Conservation (phyloP, 495 filamentous ascomycete genomes). For the Daldinia loculata region DNA sequence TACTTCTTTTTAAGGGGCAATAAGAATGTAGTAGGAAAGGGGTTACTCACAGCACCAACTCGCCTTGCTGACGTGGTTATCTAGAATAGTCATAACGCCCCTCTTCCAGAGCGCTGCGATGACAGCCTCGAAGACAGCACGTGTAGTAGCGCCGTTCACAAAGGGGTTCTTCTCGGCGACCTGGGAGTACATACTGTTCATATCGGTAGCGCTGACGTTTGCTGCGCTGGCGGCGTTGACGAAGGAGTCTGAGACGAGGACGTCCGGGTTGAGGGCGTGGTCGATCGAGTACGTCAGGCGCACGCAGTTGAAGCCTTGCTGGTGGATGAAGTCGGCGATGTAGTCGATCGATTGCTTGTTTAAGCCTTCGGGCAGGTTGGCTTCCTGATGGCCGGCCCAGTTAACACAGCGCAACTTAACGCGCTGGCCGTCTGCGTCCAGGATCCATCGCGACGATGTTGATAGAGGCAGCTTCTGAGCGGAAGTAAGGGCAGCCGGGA, state of each 20-base stretch:
- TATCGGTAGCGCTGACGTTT: constrained; percentile 42
- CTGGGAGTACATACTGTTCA: constrained; percentile 46
- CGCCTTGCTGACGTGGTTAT: constrained; percentile 61
- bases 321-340: constrained; percentile 54
- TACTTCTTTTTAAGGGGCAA: neutral
- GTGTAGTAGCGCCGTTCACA: constrained; percentile 45
- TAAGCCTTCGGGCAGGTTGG: constrained; percentile 60
- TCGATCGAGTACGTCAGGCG: constrained; percentile 63
- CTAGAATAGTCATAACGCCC: constrained; percentile 57
- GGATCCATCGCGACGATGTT: constrained; percentile 60
- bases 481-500: constrained; percentile 37
- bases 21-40: neutral
- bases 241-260: constrained; percentile 53
- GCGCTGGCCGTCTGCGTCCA: constrained; percentile 55
- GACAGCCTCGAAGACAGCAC: constrained; percentile 51
- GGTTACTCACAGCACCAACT: constrained; percentile 57
- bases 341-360: constrained; percentile 54
- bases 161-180: constrained; percentile 56
- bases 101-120: constrained; percentile 52
- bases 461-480: constrained; percentile 50
- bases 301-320: constrained; percentile 62
- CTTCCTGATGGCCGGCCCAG: constrained; percentile 61
- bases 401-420: constrained; percentile 63
- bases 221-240: constrained; percentile 47
- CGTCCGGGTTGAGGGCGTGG: constrained; percentile 55